Evolutionary conservation across 352 stramenopile genomes (phyloP), one percentile per base, ranked within the genome.

Genomic region (Peronosclerospora sorghi): DNA sequence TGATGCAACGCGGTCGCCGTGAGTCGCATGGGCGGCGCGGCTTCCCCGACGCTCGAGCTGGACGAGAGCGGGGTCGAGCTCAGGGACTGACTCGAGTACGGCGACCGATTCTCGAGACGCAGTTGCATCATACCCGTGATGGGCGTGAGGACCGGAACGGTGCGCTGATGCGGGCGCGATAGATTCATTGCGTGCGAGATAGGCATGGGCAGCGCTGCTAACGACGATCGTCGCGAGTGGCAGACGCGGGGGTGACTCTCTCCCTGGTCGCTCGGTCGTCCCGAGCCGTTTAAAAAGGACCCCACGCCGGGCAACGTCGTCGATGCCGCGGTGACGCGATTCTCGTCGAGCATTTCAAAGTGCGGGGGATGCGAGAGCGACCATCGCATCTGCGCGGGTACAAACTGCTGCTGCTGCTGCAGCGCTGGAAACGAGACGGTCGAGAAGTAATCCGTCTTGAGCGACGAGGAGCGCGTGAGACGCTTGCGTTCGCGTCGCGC

Each of bases 61-160:
- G 59, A 60, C 8, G 65, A 67, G n/a, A 48, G 44, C 2, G 53
- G 59, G 8, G 54, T 43, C 2, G 56, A 57, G 19, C 39, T 56
- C 13, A 38, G 27, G 12, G 51, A 34, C n/a, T 54, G 49, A 4
- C 35, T 51, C 9, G 56, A 15, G 37, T 46, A 58, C 9, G 56
- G 53, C 30, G 59, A 65, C 9, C 59, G 68, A 15, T 43, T 81
- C 40, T 75, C 66, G 15, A 86, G 57, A 15, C 65, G 64, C 21
- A 86, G 58, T 42, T 82, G 66, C 71, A 84, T 86, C 71, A 86
- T 83, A 30, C 72, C 71, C 10, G 68, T 67, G 35, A 86, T 81
- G 4, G 73, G 73, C 6, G 73, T 86, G 18, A 75, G 68, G 30
- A 77, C 59, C 1, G 63, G 51, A 14, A 65, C 54, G 30, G 50